Percentiles rank a stretch among this genome's conserved stretches.
These are phyloP conservation scores for Dryas octopetala DNA, from an alignment of 306 rosid species.

Conservation along the genomic window DNA sequence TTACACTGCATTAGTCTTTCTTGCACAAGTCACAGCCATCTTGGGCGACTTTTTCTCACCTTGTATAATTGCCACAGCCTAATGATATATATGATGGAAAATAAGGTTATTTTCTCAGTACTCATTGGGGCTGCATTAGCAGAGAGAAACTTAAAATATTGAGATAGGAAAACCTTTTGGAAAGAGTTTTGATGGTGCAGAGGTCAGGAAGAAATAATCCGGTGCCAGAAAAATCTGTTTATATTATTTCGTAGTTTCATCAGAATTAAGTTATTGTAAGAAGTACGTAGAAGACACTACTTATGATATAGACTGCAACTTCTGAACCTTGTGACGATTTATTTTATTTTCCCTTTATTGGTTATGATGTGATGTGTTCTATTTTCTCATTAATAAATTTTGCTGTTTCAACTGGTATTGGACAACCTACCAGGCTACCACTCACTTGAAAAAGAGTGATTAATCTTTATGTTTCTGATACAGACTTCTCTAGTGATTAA, in stretches of 20 bases:
- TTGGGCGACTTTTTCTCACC: neutral
- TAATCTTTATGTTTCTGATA: neutral
- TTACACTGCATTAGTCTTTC: neutral
- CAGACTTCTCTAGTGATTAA: neutral
- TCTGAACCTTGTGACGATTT: no score
- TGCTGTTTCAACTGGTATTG: neutral
- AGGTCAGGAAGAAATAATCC: neutral
- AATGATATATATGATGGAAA: neutral
- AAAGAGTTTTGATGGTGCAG: constrained; percentile 9
- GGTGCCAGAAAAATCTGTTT: neutral
- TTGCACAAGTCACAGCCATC: neutral
- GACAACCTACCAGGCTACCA: neutral
- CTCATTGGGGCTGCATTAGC: neutral
- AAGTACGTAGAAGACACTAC: no score
- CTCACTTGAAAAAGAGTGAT: neutral
- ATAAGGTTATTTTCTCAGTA: neutral
- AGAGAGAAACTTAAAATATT: neutral
- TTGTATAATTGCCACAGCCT: neutral
- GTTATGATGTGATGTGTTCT: no score
- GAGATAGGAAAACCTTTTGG: neutral
- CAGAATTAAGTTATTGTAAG: neutral
- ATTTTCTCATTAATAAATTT: neutral
- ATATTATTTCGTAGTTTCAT: neutral
- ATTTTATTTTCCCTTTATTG: no score
- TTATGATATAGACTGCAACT: no score